Conservation (phyloP, 1,139 yeast species). For the Blastobotrys persicus region DNA sequence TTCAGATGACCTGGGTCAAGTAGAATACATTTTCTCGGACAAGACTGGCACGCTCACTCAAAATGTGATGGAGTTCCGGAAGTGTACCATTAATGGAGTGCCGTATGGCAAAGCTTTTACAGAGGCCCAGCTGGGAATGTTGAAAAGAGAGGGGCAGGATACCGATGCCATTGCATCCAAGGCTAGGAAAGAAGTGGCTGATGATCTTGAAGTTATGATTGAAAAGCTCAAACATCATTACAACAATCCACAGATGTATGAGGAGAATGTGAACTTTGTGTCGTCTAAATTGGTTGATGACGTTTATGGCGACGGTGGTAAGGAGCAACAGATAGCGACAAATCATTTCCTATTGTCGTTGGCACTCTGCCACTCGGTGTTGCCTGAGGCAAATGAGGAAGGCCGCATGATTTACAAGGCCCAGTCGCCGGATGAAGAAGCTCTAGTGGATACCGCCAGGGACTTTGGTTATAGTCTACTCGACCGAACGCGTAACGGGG, state of each 20-base stretch:
- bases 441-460: constrained; percentile 88
- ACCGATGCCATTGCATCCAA: constrained; percentile 44
- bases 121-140: constrained; percentile 88
- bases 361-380: constrained; percentile 89
- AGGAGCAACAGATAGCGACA: constrained; percentile 49
- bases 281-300: constrained; percentile 23
- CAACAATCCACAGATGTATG: constrained; percentile 57
- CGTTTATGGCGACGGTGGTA: background rate
- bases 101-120: constrained; percentile 88
- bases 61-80: constrained; percentile 94
- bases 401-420: constrained; percentile 71
- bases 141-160: constrained; percentile 79
- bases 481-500: constrained; percentile 69
- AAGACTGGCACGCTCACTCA: constrained; percentile 97
- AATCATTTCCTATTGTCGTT: constrained; percentile 82
- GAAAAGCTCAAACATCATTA: constrained; percentile 47
- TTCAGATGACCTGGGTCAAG: constrained; percentile 95
- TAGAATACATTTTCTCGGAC: constrained; percentile 92
- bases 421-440: constrained; percentile 98
- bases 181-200: constrained; percentile 45
- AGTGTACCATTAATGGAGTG: constrained; percentile 59
- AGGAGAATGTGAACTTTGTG: constrained; percentile 48
- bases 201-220: constrained; percentile 65
- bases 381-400: constrained; percentile 64
- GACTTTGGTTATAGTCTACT: constrained; percentile 85